Base-by-base conservation (phyloP, 768 basidiomycete genomes). In the Rhodotorula graminis region DNA sequence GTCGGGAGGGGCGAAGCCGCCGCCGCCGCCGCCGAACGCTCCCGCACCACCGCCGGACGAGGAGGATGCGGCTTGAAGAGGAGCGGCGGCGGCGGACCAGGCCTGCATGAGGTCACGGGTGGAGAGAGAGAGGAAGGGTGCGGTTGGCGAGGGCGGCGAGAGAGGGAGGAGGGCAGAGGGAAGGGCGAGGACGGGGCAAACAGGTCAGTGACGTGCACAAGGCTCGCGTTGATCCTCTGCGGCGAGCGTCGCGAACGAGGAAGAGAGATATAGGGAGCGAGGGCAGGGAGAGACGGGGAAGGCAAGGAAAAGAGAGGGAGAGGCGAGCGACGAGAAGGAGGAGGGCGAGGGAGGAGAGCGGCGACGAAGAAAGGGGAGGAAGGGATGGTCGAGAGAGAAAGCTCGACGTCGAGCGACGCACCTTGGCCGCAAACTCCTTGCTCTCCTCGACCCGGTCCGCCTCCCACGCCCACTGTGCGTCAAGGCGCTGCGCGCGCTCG, bases 371-470 rank as follows among this genome's bases (percentile, higher is more conserved):
- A 11, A 16, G 23, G 25, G 11, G 50, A n/a, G 25, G 27, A 18
- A 37, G 37, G 37, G 37, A 9, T 29, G n/a, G 27, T n/a, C n/a
- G 27, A 12, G n/a, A 37, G 25, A 57, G 33, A 9, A 12, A 23
- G 19, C 18, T 23, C 31, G 8, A 27, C n/a, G 46, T 25, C 37
- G 29, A 58, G 25, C 33, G 25, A 2, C 82, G 61, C 46, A 89
- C 90, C 86, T 92, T 93, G 46, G 77, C 83, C 76, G 92, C 78
- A 72, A 87, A 92, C 59, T 92, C 91, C 77, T 84, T 88, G 79
- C 87, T 88, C 78, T 84, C 83, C 53, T 84, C 74, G 9, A 75
- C 44, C 55, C 16, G 86, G 76, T 88, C 53, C 3, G 61, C 67
- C 47, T 69, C 67, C 2, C 8, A 49, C 12, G 33, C 50, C 67